phyloP scores from a whole-genome alignment of 140 eudicot species.

The Bidens hawaiensis region DNA sequence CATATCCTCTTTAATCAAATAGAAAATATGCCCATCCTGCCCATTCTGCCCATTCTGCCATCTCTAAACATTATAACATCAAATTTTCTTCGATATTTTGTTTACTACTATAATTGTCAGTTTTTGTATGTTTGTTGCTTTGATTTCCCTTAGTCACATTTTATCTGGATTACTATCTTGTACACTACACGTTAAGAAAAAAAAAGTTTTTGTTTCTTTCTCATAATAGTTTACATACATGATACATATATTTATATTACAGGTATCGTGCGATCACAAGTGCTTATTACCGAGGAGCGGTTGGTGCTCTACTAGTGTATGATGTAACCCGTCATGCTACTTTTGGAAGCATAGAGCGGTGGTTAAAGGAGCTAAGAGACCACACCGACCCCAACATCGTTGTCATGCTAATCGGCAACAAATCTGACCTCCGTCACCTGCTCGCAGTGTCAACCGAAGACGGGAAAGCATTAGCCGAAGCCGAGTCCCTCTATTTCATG shows the following conservation, averaged over 20 bases:
- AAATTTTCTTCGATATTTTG: too few species aligned
- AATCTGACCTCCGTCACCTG: conserved; percentile 64
- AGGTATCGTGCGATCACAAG: conserved; percentile 69
- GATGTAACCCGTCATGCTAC: conserved; percentile 53
- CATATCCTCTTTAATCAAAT: too few species aligned
- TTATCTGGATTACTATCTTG: not conserved
- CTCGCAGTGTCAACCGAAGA: conserved; percentile 57
- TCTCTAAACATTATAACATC: too few species aligned
- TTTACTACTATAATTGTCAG: too few species aligned
- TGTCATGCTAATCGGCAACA: conserved; percentile 63
- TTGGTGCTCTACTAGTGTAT: conserved; percentile 60
- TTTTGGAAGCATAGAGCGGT: conserved; percentile 49
- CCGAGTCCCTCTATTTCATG: conserved; percentile 53
- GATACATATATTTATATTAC: not conserved
- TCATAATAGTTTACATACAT: not conserved
- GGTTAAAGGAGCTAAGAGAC: conserved; percentile 58
- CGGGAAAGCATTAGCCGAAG: conserved; percentile 54
- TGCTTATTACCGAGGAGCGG: conserved; percentile 66
- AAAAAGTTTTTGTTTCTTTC: not conserved
- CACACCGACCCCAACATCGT: conserved; percentile 63
- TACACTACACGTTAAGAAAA: too few species aligned
- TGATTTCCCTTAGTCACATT: not conserved
- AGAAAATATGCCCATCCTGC: too few species aligned
- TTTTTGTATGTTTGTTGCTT: too few species aligned
- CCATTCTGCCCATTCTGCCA: too few species aligned